Percentiles rank a stretch among this genome's conserved stretches.
Conservation (phyloP, 2,329 filamentous ascomycete species). For the Didymella pomorum region DNA sequence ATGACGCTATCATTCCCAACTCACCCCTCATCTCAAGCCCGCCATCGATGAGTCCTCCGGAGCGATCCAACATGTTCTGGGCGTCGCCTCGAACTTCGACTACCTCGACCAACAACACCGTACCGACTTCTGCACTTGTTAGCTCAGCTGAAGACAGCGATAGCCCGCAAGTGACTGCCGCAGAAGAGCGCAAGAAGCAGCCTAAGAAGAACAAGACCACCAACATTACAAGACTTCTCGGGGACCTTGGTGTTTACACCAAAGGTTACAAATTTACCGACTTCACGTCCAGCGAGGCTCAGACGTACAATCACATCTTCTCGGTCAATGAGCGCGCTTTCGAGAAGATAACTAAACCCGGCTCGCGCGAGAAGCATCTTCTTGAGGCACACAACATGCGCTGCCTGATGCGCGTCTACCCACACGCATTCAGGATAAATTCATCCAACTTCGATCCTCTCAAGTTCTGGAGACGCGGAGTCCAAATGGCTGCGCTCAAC, state of each 20-base stretch:
- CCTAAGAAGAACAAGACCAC: slow-evolving; percentile 70
- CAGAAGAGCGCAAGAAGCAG: slow-evolving; percentile 66
- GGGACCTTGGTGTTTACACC: slow-evolving; percentile 83
- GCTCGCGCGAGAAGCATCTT: slow-evolving; percentile 76
- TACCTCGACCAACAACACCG: slow-evolving; percentile 64
- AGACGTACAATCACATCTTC: slow-evolving; percentile 91
- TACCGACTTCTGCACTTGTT: slow-evolving; percentile 60
- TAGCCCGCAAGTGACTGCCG: slow-evolving; percentile 63
- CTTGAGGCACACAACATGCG: slow-evolving; percentile 91
- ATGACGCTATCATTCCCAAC: slow-evolving; percentile 62
- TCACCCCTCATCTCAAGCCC: slow-evolving; percentile 61
- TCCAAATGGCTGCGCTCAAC: slow-evolving; percentile 97
- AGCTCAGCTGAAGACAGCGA: slow-evolving; percentile 83
- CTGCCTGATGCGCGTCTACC: slow-evolving; percentile 89
- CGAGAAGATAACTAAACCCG: slow-evolving; percentile 77
- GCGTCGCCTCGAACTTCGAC: slow-evolving; percentile 62
- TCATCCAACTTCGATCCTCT: slow-evolving; percentile 96
- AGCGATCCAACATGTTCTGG: slow-evolving; percentile 56
- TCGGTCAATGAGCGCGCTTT: slow-evolving; percentile 94
- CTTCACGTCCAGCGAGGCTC: slow-evolving; percentile 79
- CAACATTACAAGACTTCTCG: slow-evolving; percentile 85
- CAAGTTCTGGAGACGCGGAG: slow-evolving; percentile 91
- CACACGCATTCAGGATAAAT: slow-evolving; percentile 78
- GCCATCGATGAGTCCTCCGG: slow-evolving; percentile 61
- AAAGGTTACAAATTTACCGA: slow-evolving; percentile 82